These are phyloP conservation scores for Phylloporus sp. DNA, from an alignment of 768 basidiomycete genomes.

Conservation along the genomic window DNA sequence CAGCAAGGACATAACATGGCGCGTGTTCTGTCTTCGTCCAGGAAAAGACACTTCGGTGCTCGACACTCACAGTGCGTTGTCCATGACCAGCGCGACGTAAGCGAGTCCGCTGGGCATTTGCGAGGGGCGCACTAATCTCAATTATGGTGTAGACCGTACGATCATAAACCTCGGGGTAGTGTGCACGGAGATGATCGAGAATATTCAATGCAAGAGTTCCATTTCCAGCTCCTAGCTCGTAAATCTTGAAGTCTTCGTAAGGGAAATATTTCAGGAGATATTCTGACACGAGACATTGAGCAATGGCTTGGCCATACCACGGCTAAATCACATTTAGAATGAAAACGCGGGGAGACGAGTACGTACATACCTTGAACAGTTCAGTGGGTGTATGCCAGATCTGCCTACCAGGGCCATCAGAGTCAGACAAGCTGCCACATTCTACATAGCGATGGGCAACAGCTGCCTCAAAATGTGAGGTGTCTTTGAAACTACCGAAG, in stretches of 20 bases:
- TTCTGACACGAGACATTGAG: conserved; percentile 82
- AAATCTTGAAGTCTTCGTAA: conserved; percentile 92
- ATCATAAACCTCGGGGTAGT: conserved; percentile 90
- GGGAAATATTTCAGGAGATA: conserved; percentile 95
- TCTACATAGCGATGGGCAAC: conserved; percentile 73
- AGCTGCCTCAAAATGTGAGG: conserved; percentile 74
- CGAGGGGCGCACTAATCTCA: conserved; percentile 84
- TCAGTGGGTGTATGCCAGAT: conserved; percentile 99
- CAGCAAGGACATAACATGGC: conserved; percentile 88
- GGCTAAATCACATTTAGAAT: conserved; percentile 51
- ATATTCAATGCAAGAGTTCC: conserved; percentile 91
- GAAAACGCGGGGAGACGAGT: neutral
- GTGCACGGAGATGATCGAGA: conserved; percentile 70
- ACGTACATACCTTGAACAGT: conserved; percentile 75
- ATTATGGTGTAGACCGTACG: conserved; percentile 91
- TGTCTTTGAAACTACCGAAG: conserved; percentile 63
- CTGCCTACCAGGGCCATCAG: conserved; percentile 75
- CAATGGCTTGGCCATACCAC: conserved; percentile 89
- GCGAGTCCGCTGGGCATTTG: conserved; percentile 63
- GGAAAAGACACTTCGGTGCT: conserved; percentile 79
- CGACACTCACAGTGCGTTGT: conserved; percentile 52
- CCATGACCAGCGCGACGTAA: conserved; percentile 42
- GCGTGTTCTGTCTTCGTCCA: conserved; percentile 74
- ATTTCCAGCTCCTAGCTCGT: conserved; percentile 98
- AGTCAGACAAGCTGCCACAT: conserved; percentile 57